These are phyloP conservation scores for Ceratobasidium sp. DNA, from an alignment of 1,284 basidiomycete genomes.

Conservation along the genomic window DNA sequence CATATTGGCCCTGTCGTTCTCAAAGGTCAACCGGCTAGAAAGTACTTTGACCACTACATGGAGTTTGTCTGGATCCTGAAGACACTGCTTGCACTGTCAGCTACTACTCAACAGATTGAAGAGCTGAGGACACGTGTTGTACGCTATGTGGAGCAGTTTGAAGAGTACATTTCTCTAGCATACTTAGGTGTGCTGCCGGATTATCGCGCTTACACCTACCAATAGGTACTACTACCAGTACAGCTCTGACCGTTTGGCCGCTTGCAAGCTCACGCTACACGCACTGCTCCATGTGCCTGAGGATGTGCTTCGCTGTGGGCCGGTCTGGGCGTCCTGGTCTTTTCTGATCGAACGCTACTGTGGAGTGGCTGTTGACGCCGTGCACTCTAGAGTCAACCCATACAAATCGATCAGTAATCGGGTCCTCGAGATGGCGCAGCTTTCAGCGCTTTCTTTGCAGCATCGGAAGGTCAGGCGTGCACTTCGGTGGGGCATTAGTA, in stretches of 20 bases:
- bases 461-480: not conserved
- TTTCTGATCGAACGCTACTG: constrained; percentile 55
- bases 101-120: no score
- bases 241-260: constrained; percentile 52
- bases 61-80: constrained; percentile 57
- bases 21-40: constrained; percentile 51
- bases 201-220: no score
- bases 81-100: no score
- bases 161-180: not conserved
- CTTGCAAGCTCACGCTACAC: constrained; percentile 59
- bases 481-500: not conserved
- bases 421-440: not conserved
- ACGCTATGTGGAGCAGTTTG: constrained; percentile 13
- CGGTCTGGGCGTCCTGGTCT: constrained; percentile 61
- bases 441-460: not conserved
- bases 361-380: not conserved
- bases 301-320: constrained; percentile 54
- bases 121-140: no score
- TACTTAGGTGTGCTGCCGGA: no score
- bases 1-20: constrained; percentile 60
- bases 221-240: constrained; percentile 59
- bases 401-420: not conserved
- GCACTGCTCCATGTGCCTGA: constrained; percentile 57
- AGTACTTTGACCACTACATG: constrained; percentile 61
- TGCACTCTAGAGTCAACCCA: not conserved